Evolutionary conservation across 2,329 filamentous ascomycete species (phyloP).

Genomic region (Helicocarpus griseus): DNA sequence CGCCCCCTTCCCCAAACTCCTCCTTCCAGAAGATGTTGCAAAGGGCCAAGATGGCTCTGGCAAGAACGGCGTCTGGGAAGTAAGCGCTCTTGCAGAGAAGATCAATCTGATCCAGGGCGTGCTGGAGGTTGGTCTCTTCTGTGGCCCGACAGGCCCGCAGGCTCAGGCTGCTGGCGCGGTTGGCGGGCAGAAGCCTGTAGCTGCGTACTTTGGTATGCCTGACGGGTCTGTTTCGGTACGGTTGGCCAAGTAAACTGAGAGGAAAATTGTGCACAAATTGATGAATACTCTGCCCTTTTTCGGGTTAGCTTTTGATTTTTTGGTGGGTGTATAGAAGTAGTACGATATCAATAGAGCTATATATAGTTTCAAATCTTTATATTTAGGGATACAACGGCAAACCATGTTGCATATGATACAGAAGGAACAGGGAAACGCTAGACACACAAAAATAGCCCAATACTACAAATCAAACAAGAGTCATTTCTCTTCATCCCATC

Average conservation of each 20-base stretch:
- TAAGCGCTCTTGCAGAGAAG: constrained; percentile 59
- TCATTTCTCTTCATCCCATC: constrained; percentile 23
- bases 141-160: constrained; percentile 67
- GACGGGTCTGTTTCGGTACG: constrained; percentile 58
- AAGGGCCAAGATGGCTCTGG: constrained; percentile 44
- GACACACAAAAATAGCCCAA: constrained; percentile 2
- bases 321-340: neutral
- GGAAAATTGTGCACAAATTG: neutral
- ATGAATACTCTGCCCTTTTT: neutral
- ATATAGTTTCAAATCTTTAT: neutral
- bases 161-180: constrained; percentile 50
- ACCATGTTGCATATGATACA: neutral
- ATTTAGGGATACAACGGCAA: neutral
- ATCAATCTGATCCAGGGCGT: constrained; percentile 80
- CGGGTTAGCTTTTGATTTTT: neutral
- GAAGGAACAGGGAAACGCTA: neutral
- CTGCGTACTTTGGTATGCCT: constrained; percentile 89
- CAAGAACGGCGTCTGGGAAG: constrained; percentile 65
- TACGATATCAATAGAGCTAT: neutral
- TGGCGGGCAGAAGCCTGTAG: constrained; percentile 81
- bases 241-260: constrained; percentile 23
- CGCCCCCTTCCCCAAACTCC: constrained; percentile 70
- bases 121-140: constrained; percentile 85
- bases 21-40: constrained; percentile 50
- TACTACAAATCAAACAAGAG: neutral